Conservation (phyloP, 108 stramenopile genomes). For the Fistulifera pelliculosa region DNA sequence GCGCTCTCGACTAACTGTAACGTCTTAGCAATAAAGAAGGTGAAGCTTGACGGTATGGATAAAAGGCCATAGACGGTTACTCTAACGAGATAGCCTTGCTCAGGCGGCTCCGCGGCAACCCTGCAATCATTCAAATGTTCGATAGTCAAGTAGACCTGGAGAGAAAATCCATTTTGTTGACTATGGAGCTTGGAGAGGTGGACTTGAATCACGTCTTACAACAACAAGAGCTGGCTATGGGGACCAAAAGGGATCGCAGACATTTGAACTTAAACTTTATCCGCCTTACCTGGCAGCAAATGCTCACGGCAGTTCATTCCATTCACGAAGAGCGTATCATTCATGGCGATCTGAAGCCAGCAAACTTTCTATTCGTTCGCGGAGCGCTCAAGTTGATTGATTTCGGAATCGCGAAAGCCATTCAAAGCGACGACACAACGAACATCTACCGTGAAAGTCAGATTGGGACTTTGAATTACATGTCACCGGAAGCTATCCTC, state of each 20-base stretch:
- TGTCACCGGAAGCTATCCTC: slow-evolving; percentile 95
- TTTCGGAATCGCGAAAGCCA: slow-evolving; percentile 98
- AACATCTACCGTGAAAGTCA: slow-evolving; percentile 96
- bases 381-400: slow-evolving; percentile 97
- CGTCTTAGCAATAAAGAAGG: slow-evolving; percentile 94
- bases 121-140: slow-evolving; percentile 86
- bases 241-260: slow-evolving; percentile 8
- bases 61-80: slow-evolving; percentile 82
- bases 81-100: slow-evolving; percentile 95
- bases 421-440: slow-evolving; percentile 91
- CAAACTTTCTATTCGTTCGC: slow-evolving; percentile 84
- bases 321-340: slow-evolving; percentile 97
- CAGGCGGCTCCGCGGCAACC: slow-evolving; percentile 78
- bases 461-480: slow-evolving; percentile 98
- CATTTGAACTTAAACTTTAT: slow-evolving; percentile 91
- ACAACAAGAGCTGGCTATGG: slow-evolving; percentile 54
- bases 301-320: slow-evolving; percentile 95
- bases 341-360: slow-evolving; percentile 90
- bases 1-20: slow-evolving; percentile 70
- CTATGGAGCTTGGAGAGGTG: slow-evolving; percentile 95
- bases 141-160: slow-evolving; percentile 85
- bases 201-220: slow-evolving; percentile 89
- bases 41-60: slow-evolving; percentile 84
- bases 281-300: slow-evolving; percentile 97
- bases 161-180: slow-evolving; percentile 73